These are phyloP conservation scores for Kodamaea kakaduensis DNA, from an alignment of 805 yeast genomes.

Conservation along the genomic window DNA sequence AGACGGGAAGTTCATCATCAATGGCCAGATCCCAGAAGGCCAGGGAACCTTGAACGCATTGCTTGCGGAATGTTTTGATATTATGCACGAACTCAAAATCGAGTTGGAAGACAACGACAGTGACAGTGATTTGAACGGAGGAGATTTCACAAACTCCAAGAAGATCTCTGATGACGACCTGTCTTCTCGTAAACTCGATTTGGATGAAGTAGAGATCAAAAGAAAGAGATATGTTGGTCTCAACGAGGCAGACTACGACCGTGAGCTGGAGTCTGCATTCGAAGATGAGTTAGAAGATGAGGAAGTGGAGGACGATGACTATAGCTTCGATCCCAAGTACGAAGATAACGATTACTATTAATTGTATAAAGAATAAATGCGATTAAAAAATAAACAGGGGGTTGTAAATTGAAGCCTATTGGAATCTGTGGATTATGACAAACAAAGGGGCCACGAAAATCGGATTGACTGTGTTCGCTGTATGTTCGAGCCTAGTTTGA, in stretches of 20 bases:
- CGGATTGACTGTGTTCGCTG: no score
- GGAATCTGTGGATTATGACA: no score
- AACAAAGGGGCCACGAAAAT: no score
- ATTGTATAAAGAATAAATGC: constrained; percentile 4
- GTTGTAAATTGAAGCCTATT: no score
- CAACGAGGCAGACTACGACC: constrained; percentile 44
- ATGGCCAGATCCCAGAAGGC: constrained; percentile 92
- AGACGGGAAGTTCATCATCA: constrained; percentile 90
- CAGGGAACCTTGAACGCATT: constrained; percentile 93
- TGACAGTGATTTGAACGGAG: constrained; percentile 17
- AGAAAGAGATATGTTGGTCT: constrained; percentile 41
- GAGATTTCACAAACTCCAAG: constrained; percentile 14
- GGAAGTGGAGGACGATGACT: constrained; percentile 11
- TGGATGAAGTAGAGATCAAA: constrained; percentile 42
- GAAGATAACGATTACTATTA: constrained; percentile 43
- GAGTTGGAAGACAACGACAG: constrained; percentile 68
- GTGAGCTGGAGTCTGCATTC: constrained; percentile 32
- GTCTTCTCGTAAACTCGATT: constrained; percentile 24
- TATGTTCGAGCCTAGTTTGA: no score
- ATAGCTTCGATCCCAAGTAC: constrained; percentile 29
- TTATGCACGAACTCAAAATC: constrained; percentile 82
- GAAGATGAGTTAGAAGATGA: constrained; percentile 17
- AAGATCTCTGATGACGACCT: constrained; percentile 10
- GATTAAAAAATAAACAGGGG: no score
- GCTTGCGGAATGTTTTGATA: constrained; percentile 91